Percentiles rank a stretch among this genome's conserved stretches.
phyloP scores from a whole-genome alignment of 805 yeast genomes.

The Clavispora vitiphila region DNA sequence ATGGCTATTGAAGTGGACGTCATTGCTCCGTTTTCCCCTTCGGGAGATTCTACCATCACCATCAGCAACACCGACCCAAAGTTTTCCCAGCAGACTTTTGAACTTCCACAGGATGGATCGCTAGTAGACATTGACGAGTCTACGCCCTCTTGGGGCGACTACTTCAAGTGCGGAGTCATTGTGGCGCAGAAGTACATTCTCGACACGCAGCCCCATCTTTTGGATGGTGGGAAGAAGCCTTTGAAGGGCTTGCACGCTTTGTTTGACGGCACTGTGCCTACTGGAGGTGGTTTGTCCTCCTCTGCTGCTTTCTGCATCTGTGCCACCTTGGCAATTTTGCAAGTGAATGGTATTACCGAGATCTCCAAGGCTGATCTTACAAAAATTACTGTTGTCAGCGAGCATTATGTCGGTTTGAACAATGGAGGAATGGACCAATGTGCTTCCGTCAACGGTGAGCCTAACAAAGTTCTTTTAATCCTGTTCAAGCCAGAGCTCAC shows the following conservation, averaged over 20 bases:
- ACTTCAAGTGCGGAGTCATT: slow-evolving; percentile 59
- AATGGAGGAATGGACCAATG: slow-evolving; percentile 82
- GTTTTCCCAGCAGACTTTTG: slow-evolving; percentile 33
- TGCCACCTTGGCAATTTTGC: slow-evolving; percentile 52
- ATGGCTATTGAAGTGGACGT: slow-evolving; percentile 68
- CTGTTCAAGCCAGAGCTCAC: slow-evolving; percentile 55
- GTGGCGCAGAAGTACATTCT: slow-evolving; percentile 51
- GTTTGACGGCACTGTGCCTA: slow-evolving; percentile 63
- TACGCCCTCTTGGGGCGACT: slow-evolving; percentile 58
- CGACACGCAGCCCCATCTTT: slow-evolving; percentile 25
- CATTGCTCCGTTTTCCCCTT: slow-evolving; percentile 42
- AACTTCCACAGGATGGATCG: slow-evolving; percentile 40
- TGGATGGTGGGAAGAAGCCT: slow-evolving; percentile 14
- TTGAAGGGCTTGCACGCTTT: slow-evolving; percentile 48
- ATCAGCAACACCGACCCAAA: slow-evolving; percentile 29
- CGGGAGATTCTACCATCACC: slow-evolving; percentile 18
- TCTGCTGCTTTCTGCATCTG: slow-evolving; percentile 71
- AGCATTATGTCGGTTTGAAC: slow-evolving; percentile 68
- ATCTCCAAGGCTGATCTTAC: slow-evolving; percentile 51
- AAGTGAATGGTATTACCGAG: slow-evolving; percentile 42
- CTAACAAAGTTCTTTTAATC: slow-evolving; percentile 52
- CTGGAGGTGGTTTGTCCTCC: slow-evolving; percentile 67
- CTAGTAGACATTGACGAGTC: slow-evolving; percentile 44
- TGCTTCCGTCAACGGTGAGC: slow-evolving; percentile 63
- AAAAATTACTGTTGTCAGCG: slow-evolving; percentile 57